A percentile compares a stretch with the other conserved stretches of the same genome.
Evolutionary conservation across 1,284 basidiomycete species (phyloP).

Genomic region (Paramarasmius palmivorus): DNA sequence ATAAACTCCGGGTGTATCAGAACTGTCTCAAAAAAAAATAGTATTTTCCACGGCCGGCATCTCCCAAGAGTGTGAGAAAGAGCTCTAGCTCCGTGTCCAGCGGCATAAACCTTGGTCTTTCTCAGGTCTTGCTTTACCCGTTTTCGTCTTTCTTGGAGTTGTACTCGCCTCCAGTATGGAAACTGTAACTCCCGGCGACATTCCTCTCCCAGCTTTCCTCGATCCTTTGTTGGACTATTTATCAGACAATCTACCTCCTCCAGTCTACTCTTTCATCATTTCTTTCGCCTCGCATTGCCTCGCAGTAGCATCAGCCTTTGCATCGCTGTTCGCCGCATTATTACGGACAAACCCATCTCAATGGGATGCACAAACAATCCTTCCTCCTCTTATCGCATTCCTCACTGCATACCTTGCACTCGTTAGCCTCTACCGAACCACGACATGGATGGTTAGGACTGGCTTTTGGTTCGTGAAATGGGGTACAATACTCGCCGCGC

Average conservation of each 20-base stretch:
- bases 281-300: slow-evolving; percentile 55
- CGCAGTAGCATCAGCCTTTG: slow-evolving; percentile 48
- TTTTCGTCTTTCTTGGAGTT: neutral
- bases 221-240: slow-evolving; percentile 58
- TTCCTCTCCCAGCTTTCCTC: slow-evolving; percentile 38
- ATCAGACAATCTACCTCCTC: slow-evolving; percentile 51
- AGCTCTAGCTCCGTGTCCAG: no score
- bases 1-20: no score
- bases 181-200: slow-evolving; percentile 24
- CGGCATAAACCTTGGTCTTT: no score
- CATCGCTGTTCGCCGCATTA: slow-evolving; percentile 47
- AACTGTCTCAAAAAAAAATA: no score
- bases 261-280: slow-evolving; percentile 51
- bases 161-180: neutral
- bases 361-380: slow-evolving; percentile 65
- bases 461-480: slow-evolving; percentile 73
- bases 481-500: slow-evolving; percentile 56
- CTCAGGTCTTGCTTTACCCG: no score
- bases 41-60: no score
- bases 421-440: slow-evolving; percentile 71
- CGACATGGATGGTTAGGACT: slow-evolving; percentile 69
- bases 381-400: slow-evolving; percentile 74
- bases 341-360: slow-evolving; percentile 50
- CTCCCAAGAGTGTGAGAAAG: no score
- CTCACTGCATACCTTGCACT: slow-evolving; percentile 74